A percentile compares a stretch with the other conserved stretches of the same genome.
These are phyloP conservation scores for Cymbidium sinense DNA, from an alignment of 106 monocot genomes.

Conservation along the genomic window DNA sequence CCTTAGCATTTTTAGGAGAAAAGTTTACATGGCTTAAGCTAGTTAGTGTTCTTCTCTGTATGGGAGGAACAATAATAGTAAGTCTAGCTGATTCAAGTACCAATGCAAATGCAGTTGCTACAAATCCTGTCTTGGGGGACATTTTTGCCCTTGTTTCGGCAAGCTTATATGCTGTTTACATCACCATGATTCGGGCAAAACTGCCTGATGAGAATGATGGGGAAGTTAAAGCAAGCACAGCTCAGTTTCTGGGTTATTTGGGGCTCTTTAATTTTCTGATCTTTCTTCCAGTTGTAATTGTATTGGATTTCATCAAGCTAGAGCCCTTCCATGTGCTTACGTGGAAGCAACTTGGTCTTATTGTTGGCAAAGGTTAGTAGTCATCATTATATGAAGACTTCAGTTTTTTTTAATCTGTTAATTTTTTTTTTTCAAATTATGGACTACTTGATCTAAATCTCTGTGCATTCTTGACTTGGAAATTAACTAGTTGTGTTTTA, in stretches of 20 bases:
- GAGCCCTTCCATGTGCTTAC: slow-evolving; percentile 72
- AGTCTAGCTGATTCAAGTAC: slow-evolving; percentile 66
- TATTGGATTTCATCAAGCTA: slow-evolving; percentile 62
- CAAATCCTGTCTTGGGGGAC: slow-evolving; percentile 78
- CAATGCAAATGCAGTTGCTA: slow-evolving; percentile 42
- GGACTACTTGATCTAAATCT: neutral
- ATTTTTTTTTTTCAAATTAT: neutral
- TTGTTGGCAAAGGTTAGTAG: slow-evolving; percentile 76
- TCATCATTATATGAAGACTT: neutral
- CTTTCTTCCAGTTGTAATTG: slow-evolving; percentile 66
- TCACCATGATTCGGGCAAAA: slow-evolving; percentile 74
- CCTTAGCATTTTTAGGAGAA: slow-evolving; percentile 76
- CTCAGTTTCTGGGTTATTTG: slow-evolving; percentile 88
- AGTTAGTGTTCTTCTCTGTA: slow-evolving; percentile 86
- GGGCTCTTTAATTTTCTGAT: slow-evolving; percentile 77
- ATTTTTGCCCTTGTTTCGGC: slow-evolving; percentile 66
- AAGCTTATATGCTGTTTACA: slow-evolving; percentile 80
- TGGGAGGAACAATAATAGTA: slow-evolving; percentile 92
- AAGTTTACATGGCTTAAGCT: slow-evolving; percentile 89
- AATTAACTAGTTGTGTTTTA: neutral
- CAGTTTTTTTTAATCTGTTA: neutral
- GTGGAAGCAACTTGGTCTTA: slow-evolving; percentile 75
- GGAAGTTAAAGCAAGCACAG: slow-evolving; percentile 70
- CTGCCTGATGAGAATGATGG: slow-evolving; percentile 74
- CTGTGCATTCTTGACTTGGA: neutral